phyloP scores from a whole-genome alignment of 179 eudicot genomes.

The Amaranthus tricolor region DNA sequence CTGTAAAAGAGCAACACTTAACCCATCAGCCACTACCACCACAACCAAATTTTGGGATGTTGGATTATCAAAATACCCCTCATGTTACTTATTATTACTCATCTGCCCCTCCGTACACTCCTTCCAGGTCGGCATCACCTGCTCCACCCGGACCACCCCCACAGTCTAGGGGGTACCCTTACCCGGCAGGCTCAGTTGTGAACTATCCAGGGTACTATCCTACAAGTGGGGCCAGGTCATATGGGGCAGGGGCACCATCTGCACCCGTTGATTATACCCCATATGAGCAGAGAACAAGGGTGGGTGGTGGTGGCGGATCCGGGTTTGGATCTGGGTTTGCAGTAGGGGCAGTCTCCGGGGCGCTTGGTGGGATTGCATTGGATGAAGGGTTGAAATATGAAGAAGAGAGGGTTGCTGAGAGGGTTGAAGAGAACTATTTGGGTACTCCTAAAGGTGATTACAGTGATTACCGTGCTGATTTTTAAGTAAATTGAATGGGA shows the following conservation, averaged over 20 bases:
- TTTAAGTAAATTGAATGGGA: neutral
- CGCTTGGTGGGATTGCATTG: slow-evolving; percentile 52
- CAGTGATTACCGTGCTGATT: slow-evolving; percentile 53
- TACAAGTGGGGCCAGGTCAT: slow-evolving; percentile 8
- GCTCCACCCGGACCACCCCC: slow-evolving; percentile 25
- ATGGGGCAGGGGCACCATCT: slow-evolving; percentile 56
- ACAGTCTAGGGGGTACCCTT: slow-evolving; percentile 33
- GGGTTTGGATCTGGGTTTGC: slow-evolving; percentile 42
- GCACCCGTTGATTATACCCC: slow-evolving; percentile 60
- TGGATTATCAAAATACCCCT: slow-evolving; percentile 54
- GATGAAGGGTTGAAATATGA: slow-evolving; percentile 57
- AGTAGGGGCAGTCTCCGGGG: slow-evolving; percentile 58
- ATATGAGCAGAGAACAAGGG: slow-evolving; percentile 31
- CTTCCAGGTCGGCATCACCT: slow-evolving; percentile 19
- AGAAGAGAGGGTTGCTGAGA: slow-evolving; percentile 44
- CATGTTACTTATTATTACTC: slow-evolving; percentile 48
- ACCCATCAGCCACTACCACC: slow-evolving; percentile 22
- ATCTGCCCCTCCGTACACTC: slow-evolving; percentile 42
- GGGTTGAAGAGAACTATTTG: slow-evolving; percentile 41
- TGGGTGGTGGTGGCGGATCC: slow-evolving; percentile 21
- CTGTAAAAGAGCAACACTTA: slow-evolving; percentile 42
- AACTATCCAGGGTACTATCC: slow-evolving; percentile 43
- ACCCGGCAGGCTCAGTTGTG: slow-evolving; percentile 31
- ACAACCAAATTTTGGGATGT: neutral
- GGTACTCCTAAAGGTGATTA: slow-evolving; percentile 38